phyloP scores from a whole-genome alignment of 23 red algal genomes.

The Gracilaria caudata region DNA sequence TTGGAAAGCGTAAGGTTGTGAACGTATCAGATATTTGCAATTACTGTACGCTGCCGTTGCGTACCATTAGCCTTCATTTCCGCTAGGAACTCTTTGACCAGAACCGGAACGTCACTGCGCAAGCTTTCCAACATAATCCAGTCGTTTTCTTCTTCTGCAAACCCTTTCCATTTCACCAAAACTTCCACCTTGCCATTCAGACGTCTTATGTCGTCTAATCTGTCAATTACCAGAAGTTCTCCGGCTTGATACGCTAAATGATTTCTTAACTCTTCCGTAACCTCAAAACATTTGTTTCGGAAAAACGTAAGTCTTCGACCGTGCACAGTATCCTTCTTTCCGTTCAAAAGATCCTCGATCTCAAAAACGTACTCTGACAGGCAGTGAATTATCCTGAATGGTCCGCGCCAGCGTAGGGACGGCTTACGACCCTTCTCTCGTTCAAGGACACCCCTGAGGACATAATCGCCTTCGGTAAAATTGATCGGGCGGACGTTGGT shows the following conservation, averaged over 20 bases:
- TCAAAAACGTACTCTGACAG: conserved; percentile 24
- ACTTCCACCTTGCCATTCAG: neutral
- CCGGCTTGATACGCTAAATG: conserved; percentile 3
- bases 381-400: conserved; percentile 3
- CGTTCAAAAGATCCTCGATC: conserved; percentile 23
- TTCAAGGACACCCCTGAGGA: neutral
- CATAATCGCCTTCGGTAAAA: conserved; percentile 26
- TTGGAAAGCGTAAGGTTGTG: neutral
- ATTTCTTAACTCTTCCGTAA: neutral
- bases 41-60: neutral
- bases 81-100: conserved; percentile 4
- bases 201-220: neutral
- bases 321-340: conserved; percentile 17
- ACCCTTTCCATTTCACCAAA: conserved; percentile 25
- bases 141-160: neutral
- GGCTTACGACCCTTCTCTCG: conserved; percentile 1
- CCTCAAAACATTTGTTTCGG: neutral
- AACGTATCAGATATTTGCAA: neutral
- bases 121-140: neutral
- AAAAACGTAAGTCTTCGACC: conserved; percentile 26
- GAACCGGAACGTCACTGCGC: neutral
- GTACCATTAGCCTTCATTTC: conserved; percentile 20
- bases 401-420: conserved; percentile 7
- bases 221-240: conserved; percentile 18
- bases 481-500: neutral